Evolutionary conservation across 164 flowering plant species (phyloP), one percentile per base, ranked within the genome.

Genomic region (Tinospora cordifolia): DNA sequence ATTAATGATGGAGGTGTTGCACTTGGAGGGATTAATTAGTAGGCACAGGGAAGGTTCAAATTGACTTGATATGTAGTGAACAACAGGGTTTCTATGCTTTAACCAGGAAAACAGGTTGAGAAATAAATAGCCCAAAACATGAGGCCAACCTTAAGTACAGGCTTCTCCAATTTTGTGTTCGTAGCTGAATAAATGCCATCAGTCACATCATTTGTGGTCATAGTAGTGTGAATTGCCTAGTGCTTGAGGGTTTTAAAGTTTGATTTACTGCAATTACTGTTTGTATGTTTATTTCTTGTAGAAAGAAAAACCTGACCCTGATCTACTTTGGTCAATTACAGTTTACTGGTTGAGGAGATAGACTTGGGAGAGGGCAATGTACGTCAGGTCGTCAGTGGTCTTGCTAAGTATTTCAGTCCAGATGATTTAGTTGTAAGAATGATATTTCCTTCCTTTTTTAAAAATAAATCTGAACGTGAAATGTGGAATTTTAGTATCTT

Each of bases 371-470:
- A 87, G 24, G 86, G 87, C 6, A 89, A 85, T 74, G 19, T 79
- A 75, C 85, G 99, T 66, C 99, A 92, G 76, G 99, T 94, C 21
- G 99, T 94, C 74, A 92, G 99, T 83, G 99, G 99, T 54, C 87
- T 94, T 68, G 99, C 99, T 27, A 92, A 92, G 69, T 88, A 70
- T 79, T 89, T 78, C 80, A 84, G 75, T 63, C 97, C 92, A 40
- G 96, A 90, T 38, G 87, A 87, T 54, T 79, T 93, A 77, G 84
- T 78, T 80, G 98, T 92, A 86, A 71, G 79, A 39, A 65, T 69
- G 30, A 24, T 44, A 46, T 70, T 72, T 60, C 5, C 30, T 15
- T 2, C 24, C 21, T 30, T 10, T 22, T 41, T 13, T 22, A n/a
- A n/a, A n/a, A n/a, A n/a, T 8, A 40, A 21, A 3, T 15, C 24